A percentile compares a stretch with the other conserved stretches of the same genome.
Evolutionary conservation across 1,139 yeast species (phyloP).

Genomic region (Geotrichum bryndzae): DNA sequence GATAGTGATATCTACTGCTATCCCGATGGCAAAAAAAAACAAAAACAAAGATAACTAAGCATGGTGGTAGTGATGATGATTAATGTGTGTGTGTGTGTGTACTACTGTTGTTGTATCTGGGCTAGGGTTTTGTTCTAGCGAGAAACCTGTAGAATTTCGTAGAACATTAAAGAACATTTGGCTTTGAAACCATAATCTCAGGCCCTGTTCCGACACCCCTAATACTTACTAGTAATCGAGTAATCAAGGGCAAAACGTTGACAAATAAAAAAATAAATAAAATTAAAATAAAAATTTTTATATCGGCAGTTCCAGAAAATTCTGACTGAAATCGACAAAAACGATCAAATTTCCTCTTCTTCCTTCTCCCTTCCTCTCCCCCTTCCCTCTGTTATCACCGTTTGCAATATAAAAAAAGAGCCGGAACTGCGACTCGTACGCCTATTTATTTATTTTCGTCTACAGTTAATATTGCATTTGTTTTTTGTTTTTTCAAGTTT

Average conservation of each 20-base stretch:
- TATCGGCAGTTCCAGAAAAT: background rate
- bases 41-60: background rate
- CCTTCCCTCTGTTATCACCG: background rate
- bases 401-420: slow-evolving; percentile 1
- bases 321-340: background rate
- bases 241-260: background rate
- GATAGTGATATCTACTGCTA: background rate
- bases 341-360: background rate
- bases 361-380: background rate
- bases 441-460: background rate
- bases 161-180: background rate
- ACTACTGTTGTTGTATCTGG: background rate
- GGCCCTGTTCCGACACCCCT: background rate
- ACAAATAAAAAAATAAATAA: too few species aligned
- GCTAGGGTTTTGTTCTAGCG: background rate
- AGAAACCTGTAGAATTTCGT: background rate
- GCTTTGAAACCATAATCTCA: too few species aligned
- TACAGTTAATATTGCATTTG: background rate
- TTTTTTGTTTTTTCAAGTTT: background rate
- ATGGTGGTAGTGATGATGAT: background rate
- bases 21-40: too few species aligned
- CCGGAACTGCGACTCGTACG: background rate
- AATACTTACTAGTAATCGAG: background rate
- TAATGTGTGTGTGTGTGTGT: too few species aligned
- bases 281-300: background rate